Evolutionary conservation across 257 asterid genomes (phyloP), one percentile per base, ranked within the genome.

Genomic region (Haberlea rhodopensis): DNA sequence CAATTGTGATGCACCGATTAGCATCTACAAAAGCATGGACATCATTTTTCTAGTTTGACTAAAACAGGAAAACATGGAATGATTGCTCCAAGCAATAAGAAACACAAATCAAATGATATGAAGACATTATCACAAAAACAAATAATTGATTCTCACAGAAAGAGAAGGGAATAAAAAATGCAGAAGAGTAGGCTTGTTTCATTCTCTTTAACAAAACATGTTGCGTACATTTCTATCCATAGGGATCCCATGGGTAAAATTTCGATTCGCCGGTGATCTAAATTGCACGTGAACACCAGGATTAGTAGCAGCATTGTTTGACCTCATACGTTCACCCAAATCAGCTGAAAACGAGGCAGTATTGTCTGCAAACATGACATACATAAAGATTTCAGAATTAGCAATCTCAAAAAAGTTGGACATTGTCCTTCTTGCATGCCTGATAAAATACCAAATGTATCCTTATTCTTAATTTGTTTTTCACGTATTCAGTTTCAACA

Each of bases 281-380:
- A 92, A 87, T 66, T 89, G 95, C 84, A 86, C 34, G 56, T 86
- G 88, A 66, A 89, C 79, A 29, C 83, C 88, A 71, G 91, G 72
- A 62, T 76, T 75, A 45, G 83, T 74, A n/a, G 81, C 70, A 63
- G 72, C 79, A 62, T 82, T 81, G 67, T 74, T 84, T 32, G 89
- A 70, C 76, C 87, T 84, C 72, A 77, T 48, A 9, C 85, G 89
- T 29, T 79, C 95, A 60, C 82, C 81, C 78, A 84, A 68, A 60
- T 84, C 96, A 66, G 88, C 31, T 26, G 86, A 56, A 62, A 75
- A 69, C 51, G 82, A 80, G 48, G 85, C 84, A 75, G 73, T 69
- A 57, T 77, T 80, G 31, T 86, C 91, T 72, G 81, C 68, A 64
- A 65, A 60, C 58, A 70, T 67, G 66, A 73, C 66, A n/a, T n/a